Percentiles rank a stretch among this genome's conserved stretches.
phyloP scores from a whole-genome alignment of 1,139 yeast species.

The Lodderomyces margitis region DNA sequence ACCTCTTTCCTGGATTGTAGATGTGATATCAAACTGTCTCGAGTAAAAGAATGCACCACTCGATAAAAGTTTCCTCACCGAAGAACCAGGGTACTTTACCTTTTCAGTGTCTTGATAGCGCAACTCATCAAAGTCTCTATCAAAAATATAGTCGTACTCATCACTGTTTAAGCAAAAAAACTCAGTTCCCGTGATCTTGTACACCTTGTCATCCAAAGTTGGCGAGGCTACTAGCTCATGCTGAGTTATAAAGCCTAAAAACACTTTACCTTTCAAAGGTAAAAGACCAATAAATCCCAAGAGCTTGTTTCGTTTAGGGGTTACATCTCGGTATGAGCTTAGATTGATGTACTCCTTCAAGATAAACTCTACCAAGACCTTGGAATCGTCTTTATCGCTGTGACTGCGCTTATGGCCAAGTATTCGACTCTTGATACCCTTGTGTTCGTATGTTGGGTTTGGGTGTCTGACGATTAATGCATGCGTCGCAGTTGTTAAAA shows the following conservation, averaged over 20 bases:
- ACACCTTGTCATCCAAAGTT: conserved; percentile 50
- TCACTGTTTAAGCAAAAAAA: conserved; percentile 62
- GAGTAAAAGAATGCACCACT: conserved; percentile 70
- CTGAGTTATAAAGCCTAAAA: conserved; percentile 57
- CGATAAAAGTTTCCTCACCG: conserved; percentile 54
- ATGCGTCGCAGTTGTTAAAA: conserved; percentile 45
- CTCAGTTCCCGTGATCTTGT: conserved; percentile 54
- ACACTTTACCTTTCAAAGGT: conserved; percentile 52
- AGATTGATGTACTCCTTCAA: conserved; percentile 36
- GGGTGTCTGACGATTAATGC: conserved; percentile 54
- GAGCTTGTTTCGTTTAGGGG: conserved; percentile 33
- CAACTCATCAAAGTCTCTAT: conserved; percentile 21
- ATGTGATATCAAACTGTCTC: conserved; percentile 61
- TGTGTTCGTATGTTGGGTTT: conserved; percentile 25
- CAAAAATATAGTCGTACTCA: conserved; percentile 44
- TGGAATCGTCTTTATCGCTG: conserved; percentile 16
- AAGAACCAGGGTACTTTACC: conserved; percentile 55
- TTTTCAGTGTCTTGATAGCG: conserved; percentile 17
- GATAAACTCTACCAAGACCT: conserved; percentile 53
- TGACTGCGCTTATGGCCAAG: conserved; percentile 10
- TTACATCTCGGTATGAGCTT: conserved; percentile 40
- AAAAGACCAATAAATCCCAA: conserved; percentile 63
- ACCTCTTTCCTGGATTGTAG: conserved; percentile 58
- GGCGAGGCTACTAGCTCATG: conserved; percentile 62
- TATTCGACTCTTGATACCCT: conserved; percentile 11